Evolutionary conservation across 176 grass and related monocot genomes (phyloP).

Genomic region (Stipa capillata): DNA sequence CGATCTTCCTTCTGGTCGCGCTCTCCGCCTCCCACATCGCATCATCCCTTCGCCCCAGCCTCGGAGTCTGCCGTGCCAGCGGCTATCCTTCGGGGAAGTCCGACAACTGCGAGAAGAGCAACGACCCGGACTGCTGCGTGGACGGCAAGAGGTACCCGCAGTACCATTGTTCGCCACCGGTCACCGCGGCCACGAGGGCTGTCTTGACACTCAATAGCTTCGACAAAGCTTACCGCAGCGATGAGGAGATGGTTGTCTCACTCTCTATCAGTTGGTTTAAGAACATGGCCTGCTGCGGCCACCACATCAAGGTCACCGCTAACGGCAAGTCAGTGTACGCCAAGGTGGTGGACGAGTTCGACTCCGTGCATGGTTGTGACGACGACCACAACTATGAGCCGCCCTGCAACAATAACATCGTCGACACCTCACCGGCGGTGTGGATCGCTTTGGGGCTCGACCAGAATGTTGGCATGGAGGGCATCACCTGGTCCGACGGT

Average conservation of each 20-base stretch:
- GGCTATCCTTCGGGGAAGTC: no score
- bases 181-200: background rate
- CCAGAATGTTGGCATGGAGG: background rate
- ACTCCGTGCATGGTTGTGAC: no score
- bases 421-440: no score
- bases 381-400: background rate
- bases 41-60: background rate
- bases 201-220: conserved; percentile 18
- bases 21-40: conserved; percentile 19
- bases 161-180: conserved; percentile 21
- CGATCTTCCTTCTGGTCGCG: background rate
- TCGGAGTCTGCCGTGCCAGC: no score
- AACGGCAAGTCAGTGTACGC: background rate
- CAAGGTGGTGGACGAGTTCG: conserved; percentile 39
- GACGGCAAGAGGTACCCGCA: conserved; percentile 19
- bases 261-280: conserved; percentile 25
- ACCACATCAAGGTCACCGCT: background rate
- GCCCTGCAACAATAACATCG: background rate
- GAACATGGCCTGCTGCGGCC: background rate
- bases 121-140: conserved; percentile 10
- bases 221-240: background rate
- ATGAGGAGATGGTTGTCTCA: background rate
- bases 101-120: no score
- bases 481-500: background rate
- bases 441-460: conserved; percentile 14